These are phyloP conservation scores for Ceriops zippeliana DNA, from an alignment of 345 rosid genomes.

Conservation along the genomic window DNA sequence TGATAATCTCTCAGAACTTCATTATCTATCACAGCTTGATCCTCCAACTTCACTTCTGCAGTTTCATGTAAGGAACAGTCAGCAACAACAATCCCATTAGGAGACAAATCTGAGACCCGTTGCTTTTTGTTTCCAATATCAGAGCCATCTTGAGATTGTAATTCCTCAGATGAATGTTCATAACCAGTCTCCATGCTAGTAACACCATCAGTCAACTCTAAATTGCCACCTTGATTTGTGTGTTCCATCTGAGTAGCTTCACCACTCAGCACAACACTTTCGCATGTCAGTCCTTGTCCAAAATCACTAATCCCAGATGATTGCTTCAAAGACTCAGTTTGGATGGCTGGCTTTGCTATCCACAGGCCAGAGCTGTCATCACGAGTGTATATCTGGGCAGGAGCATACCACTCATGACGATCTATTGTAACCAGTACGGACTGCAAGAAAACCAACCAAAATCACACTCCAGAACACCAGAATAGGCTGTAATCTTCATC, in stretches of 20 bases:
- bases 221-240: constrained; percentile 40
- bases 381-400: constrained; percentile 85
- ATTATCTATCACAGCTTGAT: constrained; percentile 42
- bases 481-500: not conserved
- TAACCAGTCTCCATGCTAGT: constrained; percentile 46
- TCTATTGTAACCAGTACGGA: constrained; percentile 78
- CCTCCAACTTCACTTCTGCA: constrained; percentile 46
- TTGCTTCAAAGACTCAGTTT: constrained; percentile 24
- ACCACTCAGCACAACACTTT: constrained; percentile 27
- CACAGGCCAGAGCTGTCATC: constrained; percentile 86
- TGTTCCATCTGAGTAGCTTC: constrained; percentile 43
- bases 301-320: constrained; percentile 36
- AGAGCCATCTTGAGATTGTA: constrained; percentile 42
- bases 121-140: constrained; percentile 58
- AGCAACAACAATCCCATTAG: constrained; percentile 38
- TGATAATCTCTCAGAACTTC: constrained; percentile 40
- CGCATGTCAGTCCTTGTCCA: constrained; percentile 26
- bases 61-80: constrained; percentile 42
- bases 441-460: constrained; percentile 36
- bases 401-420: constrained; percentile 96
- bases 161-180: constrained; percentile 46
- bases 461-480: not conserved
- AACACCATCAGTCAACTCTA: constrained; percentile 49
- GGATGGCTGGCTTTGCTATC: constrained; percentile 65
- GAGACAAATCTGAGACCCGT: constrained; percentile 49